A percentile compares a stretch with the other conserved stretches of the same genome.
Conservation (phyloP, 495 filamentous ascomycete genomes). For the Penicillium steckii region DNA sequence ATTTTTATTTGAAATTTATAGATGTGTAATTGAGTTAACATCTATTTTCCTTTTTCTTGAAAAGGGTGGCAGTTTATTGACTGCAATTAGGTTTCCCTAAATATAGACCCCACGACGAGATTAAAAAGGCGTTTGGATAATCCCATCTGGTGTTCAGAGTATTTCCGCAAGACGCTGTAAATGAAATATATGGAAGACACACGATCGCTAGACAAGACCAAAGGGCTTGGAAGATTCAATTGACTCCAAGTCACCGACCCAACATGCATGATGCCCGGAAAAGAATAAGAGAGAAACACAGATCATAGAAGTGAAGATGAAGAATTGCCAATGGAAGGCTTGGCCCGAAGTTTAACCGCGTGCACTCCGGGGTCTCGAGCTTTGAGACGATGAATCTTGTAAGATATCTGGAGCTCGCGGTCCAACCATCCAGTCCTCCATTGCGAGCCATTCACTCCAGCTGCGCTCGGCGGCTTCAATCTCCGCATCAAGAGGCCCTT, state of each 20-base stretch:
- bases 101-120: neutral
- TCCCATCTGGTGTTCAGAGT: neutral
- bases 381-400: conserved; percentile 43
- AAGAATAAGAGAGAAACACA: conserved; percentile 4
- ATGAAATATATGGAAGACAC: conserved; percentile 1
- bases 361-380: conserved; percentile 36
- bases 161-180: conserved; percentile 11
- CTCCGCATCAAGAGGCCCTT: conserved; percentile 71
- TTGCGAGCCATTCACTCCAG: conserved; percentile 86
- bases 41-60: conserved; percentile 12
- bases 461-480: conserved; percentile 78
- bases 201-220: conserved; percentile 23
- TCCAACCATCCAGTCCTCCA: conserved; percentile 96
- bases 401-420: conserved; percentile 51
- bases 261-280: conserved; percentile 7
- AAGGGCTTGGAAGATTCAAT: conserved; percentile 9
- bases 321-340: neutral
- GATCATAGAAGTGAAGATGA: conserved; percentile 1
- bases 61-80: neutral
- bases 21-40: conserved; percentile 8
- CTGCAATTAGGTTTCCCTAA: conserved; percentile 6
- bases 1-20: conserved; percentile 2
- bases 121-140: neutral
- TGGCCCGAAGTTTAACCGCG: conserved; percentile 18
- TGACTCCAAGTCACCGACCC: conserved; percentile 18